A percentile compares a stretch with the other conserved stretches of the same genome.
These are phyloP conservation scores for Trichoderma sp. DNA, from an alignment of 2,329 filamentous ascomycete species.

Conservation along the genomic window DNA sequence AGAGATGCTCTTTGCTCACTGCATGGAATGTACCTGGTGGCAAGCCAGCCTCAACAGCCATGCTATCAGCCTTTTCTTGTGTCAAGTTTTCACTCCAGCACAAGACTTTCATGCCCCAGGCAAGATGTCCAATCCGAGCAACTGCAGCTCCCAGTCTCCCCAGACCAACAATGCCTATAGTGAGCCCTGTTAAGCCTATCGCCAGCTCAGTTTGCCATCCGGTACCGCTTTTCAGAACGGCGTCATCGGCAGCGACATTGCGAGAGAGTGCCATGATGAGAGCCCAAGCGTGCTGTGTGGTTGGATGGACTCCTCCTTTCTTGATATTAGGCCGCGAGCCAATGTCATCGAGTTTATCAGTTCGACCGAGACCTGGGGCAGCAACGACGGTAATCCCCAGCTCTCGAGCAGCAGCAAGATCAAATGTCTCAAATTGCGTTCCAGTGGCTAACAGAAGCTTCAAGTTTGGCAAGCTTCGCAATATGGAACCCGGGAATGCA, in stretches of 20 bases:
- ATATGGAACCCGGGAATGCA: slow-evolving; percentile 52
- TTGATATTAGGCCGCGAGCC: slow-evolving; percentile 29
- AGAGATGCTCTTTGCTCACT: slow-evolving; percentile 62
- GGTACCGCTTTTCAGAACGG: neutral
- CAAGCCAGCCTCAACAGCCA: slow-evolving; percentile 55
- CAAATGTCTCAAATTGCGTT: slow-evolving; percentile 57
- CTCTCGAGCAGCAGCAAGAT: slow-evolving; percentile 49
- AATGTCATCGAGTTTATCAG: neutral
- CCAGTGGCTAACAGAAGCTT: slow-evolving; percentile 62
- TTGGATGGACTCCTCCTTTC: slow-evolving; percentile 41
- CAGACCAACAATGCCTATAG: neutral
- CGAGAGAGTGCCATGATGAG: slow-evolving; percentile 55
- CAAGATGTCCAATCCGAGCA: neutral
- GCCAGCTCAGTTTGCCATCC: neutral
- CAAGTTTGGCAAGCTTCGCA: slow-evolving; percentile 58
- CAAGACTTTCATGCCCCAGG: slow-evolving; percentile 54
- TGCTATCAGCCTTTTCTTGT: slow-evolving; percentile 58
- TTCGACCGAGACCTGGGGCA: slow-evolving; percentile 12
- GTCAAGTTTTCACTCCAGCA: slow-evolving; percentile 64
- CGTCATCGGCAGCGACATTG: slow-evolving; percentile 54
- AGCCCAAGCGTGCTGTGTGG: slow-evolving; percentile 56
- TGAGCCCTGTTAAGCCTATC: neutral
- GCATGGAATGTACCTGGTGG: slow-evolving; percentile 55
- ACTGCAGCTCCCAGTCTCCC: neutral
- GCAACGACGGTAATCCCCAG: slow-evolving; percentile 26